These are phyloP conservation scores for Magnusiomyces suaveolens DNA, from an alignment of 1,139 yeast genomes.

Conservation along the genomic window DNA sequence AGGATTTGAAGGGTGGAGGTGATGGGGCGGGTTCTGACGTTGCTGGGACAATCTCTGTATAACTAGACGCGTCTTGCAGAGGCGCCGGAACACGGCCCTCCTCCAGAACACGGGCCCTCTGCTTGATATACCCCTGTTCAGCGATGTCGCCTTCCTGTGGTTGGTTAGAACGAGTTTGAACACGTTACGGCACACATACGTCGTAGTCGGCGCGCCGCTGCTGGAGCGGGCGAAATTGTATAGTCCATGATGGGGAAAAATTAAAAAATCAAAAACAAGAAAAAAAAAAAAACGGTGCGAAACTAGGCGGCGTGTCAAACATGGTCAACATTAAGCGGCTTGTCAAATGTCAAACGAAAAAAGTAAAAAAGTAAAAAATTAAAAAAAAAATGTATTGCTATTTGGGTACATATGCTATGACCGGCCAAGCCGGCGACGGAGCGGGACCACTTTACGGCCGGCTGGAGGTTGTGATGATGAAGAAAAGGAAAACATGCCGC, in stretches of 20 bases:
- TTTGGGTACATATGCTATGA: background rate
- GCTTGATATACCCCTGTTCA: constrained; percentile 55
- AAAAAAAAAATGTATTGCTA: background rate
- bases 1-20: background rate
- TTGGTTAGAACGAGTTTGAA: no score
- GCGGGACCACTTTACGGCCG: background rate
- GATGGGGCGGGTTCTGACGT: background rate
- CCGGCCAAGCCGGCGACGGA: background rate
- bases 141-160: constrained; percentile 56
- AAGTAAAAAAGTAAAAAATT: no score
- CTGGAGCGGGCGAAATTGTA: no score
- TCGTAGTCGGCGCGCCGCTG: constrained; percentile 41
- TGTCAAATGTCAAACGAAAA: no score
- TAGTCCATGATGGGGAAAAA: no score
- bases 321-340: no score
- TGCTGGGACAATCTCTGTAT: no score
- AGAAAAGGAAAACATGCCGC: background rate
- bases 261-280: no score
- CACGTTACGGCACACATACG: no score
- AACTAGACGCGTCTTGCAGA: no score
- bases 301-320: no score
- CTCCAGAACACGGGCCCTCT: constrained; percentile 42
- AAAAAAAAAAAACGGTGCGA: no score
- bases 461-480: background rate
- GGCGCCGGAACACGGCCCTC: constrained; percentile 20